These are phyloP conservation scores for Clonostachys rosea DNA, from an alignment of 2,329 filamentous ascomycete species.

Conservation along the genomic window DNA sequence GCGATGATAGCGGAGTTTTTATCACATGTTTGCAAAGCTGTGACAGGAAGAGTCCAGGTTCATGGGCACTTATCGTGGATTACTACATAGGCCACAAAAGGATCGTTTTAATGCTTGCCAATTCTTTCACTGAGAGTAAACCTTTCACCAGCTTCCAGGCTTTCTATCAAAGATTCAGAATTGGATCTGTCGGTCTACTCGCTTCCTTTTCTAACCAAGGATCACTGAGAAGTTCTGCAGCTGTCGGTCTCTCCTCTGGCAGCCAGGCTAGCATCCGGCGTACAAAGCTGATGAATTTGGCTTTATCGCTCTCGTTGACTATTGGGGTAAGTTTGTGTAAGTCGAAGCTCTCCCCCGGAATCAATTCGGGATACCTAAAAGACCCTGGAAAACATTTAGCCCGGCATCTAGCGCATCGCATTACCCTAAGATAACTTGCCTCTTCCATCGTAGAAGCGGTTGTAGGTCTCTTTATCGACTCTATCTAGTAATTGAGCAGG, in stretches of 20 bases:
- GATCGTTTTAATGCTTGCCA: too few relatives aligned
- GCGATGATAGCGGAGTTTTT: too few relatives aligned
- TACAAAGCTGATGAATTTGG: conserved; percentile 17
- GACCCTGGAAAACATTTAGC: conserved; percentile 5
- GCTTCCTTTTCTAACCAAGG: conserved; percentile 12
- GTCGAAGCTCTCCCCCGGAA: conserved; percentile 11
- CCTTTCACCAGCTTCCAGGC: too few relatives aligned
- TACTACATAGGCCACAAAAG: too few relatives aligned
- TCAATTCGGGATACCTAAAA: conserved; percentile 10
- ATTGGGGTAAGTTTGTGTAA: conserved; percentile 10
- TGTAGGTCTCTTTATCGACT: conserved; percentile 9
- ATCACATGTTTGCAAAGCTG: too few relatives aligned
- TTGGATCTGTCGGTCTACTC: too few relatives aligned
- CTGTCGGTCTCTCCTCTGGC: conserved; percentile 18
- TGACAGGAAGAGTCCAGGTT: too few relatives aligned
- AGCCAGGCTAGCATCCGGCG: conserved; percentile 20
- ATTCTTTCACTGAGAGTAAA: too few relatives aligned
- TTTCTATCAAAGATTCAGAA: too few relatives aligned
- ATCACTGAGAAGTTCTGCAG: conserved; percentile 18
- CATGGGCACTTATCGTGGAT: too few relatives aligned
- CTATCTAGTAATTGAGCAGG: conserved; percentile 13
- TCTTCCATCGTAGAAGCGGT: conserved; percentile 11
- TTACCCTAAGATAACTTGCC: conserved; percentile 4
- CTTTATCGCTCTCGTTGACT: conserved; percentile 12
- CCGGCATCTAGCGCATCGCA: conserved; percentile 1